A percentile compares a stretch with the other conserved stretches of the same genome.
These are phyloP conservation scores for Houttuynia cordata DNA, from an alignment of 164 flowering plant genomes.

Conservation along the genomic window DNA sequence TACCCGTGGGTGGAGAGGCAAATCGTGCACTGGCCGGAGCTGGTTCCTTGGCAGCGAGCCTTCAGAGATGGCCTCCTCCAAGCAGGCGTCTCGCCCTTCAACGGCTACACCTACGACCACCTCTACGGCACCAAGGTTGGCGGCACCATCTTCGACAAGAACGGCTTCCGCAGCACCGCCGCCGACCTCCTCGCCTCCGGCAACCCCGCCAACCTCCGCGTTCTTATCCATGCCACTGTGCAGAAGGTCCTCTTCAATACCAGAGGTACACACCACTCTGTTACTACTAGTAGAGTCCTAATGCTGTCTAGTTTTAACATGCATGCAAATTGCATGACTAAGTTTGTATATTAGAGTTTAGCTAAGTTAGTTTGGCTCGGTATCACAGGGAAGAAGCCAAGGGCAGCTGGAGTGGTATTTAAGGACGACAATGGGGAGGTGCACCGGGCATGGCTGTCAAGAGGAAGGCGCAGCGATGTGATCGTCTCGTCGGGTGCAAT, in stretches of 20 bases:
- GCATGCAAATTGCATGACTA: too few species aligned
- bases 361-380: too few species aligned
- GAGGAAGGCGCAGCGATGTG: constrained; percentile 40
- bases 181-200: constrained; percentile 70
- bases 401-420: constrained; percentile 72
- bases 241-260: constrained; percentile 56
- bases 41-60: constrained; percentile 64
- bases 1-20: constrained; percentile 79
- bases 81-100: constrained; percentile 65
- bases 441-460: constrained; percentile 43
- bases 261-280: constrained; percentile 21
- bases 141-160: constrained; percentile 68
- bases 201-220: constrained; percentile 40
- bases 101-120: constrained; percentile 89
- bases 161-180: constrained; percentile 69
- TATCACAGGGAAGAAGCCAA: constrained; percentile 35
- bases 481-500: constrained; percentile 74
- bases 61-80: constrained; percentile 62
- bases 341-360: too few species aligned
- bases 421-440: constrained; percentile 65
- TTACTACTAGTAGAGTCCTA: too few species aligned
- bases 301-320: too few species aligned
- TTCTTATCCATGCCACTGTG: constrained; percentile 63
- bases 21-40: constrained; percentile 50
- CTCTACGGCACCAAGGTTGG: constrained; percentile 83